Base-by-base conservation (phyloP, 1,284 basidiomycete genomes). In the Apiotrichum gracile region DNA sequence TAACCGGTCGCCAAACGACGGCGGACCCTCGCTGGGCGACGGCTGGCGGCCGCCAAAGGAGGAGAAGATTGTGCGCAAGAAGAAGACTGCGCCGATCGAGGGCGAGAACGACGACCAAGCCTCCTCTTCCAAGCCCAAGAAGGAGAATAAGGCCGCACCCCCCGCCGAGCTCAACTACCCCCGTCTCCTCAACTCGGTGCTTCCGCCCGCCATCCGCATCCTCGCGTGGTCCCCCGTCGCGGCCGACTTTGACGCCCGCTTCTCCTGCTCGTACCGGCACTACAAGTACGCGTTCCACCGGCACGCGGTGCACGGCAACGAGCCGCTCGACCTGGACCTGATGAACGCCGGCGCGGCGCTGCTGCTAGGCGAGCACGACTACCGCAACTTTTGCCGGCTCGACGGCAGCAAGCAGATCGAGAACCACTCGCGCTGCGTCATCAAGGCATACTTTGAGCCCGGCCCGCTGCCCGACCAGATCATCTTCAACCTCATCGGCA, bases 221-320 rank as follows among this genome's bases (percentile, higher is more conserved):
- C 80, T 93, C 49, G 92, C 89, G 4, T 99, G 94, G 94, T 91
- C 92, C 4, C 91, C 93, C 12, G 85, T 97, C n/a, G 70, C 82
- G 0, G 68, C 81, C 7, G 71, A 77, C 33, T 98, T 98, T 72
- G 91, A 91, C 35, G 85, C 93, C 2, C 84, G 94, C 3, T 94
- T 90, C 77, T 87, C 85, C 22, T 97, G 93, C 77, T 78, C 77
- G 52, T 85, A 83, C 66, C 80, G 94, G 33, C 94, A 98, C 72
- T 99, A 98, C 83, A 97, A 97, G 72, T 99, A 98, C 76, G 94
- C 97, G 72, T 98, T 97, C 78, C 67, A 73, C 61, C 55, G 67
- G 39, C 53, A 49, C 22, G 68, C 66, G 14, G 60, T 55, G 5
- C 72, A 81, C 10, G 57, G 55, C 24, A 47, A 55, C 0, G 68